Evolutionary conservation across 2,329 filamentous ascomycete species (phyloP), one percentile per base, ranked within the genome.

Genomic region (Hypoxylon sp.): DNA sequence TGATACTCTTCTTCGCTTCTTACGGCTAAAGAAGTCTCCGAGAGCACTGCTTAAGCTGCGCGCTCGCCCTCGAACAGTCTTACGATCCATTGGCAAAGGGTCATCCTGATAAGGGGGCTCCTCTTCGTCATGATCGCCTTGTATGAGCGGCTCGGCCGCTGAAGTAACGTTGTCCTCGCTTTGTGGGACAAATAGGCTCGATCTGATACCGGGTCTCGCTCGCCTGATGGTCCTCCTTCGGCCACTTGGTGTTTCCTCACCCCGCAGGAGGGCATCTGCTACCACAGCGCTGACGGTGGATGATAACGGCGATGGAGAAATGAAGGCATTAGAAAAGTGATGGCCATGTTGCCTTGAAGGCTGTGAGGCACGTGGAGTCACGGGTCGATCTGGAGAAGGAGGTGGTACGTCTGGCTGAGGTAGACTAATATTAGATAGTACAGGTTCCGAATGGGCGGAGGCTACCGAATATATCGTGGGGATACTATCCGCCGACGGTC

Each of bases 271-370:
- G 10, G 82, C 85, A 69, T 89, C 87, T 45, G 86, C 84, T 46
- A 89, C 84, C 0, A 87, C 86, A 0, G 85, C 85, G 17, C 82
- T 87, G 38, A 89, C 84, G 1, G 87, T 88, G 0, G 86, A 88
- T 1, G 86, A 87, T 34, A 89, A 81, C 0, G 87, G 87, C 0
- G 87, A 89, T 10, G 87, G 87, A 2, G 86, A 89, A 66, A 88
- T 87, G 38, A 89, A 83, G 1, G 83, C 82, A 32, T 83, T 83
- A 28, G 82, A 78, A 67, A 78, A 82, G 52, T 81, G 79, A 25
- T 80, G 79, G 49, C 77, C 78, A 45, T 80, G 79, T 11, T 76
- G 77, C 11, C 79, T 75, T 67, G 72, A 76, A 68, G 74, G 77
- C 68, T 67, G 72, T 45, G 72, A 75, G 59, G 65, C 75, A 53